Evolutionary conservation across 768 basidiomycete species (phyloP).

Genomic region (Neoboletus magnificus): DNA sequence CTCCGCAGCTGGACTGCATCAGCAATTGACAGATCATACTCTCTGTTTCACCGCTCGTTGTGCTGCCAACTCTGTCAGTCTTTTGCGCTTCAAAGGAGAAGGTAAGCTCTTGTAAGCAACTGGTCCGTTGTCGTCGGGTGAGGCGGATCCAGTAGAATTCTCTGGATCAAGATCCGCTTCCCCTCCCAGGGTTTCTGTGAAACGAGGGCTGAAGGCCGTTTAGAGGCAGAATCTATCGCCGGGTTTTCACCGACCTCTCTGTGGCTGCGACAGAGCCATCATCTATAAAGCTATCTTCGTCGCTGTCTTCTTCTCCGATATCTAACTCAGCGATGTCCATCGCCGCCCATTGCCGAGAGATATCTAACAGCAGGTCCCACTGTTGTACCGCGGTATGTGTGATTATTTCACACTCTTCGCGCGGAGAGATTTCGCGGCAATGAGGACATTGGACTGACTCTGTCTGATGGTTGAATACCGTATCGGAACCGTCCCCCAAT

Average conservation of each 20-base stretch:
- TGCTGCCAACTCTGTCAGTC: slow-evolving; percentile 10
- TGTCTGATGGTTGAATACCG: neutral
- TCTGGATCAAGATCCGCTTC: slow-evolving; percentile 4
- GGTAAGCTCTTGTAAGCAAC: slow-evolving; percentile 18
- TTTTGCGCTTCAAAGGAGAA: slow-evolving; percentile 23
- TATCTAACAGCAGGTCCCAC: slow-evolving; percentile 18
- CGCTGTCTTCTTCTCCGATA: slow-evolving; percentile 1
- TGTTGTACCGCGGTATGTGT: slow-evolving; percentile 13
- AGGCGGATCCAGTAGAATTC: neutral
- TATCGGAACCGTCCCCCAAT: neutral
- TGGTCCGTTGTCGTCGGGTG: neutral
- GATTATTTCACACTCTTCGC: slow-evolving; percentile 16
- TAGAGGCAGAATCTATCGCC: slow-evolving; percentile 2
- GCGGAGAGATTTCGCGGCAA: slow-evolving; percentile 13
- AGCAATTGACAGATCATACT: slow-evolving; percentile 10
- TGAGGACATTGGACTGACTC: slow-evolving; percentile 16
- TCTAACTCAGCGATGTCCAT: slow-evolving; percentile 10
- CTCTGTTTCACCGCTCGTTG: slow-evolving; percentile 10
- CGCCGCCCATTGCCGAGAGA: slow-evolving; percentile 18
- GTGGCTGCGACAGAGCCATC: neutral
- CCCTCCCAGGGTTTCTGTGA: neutral
- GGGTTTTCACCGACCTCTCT: slow-evolving; percentile 11
- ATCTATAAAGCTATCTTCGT: slow-evolving; percentile 4
- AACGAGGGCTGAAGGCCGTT: slow-evolving; percentile 3
- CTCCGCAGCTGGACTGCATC: slow-evolving; percentile 19